Percentiles rank a stretch among this genome's conserved stretches.
Conservation (phyloP, 78 protist species). For the slime mould (Dictyostelium discoideum) region DNA sequence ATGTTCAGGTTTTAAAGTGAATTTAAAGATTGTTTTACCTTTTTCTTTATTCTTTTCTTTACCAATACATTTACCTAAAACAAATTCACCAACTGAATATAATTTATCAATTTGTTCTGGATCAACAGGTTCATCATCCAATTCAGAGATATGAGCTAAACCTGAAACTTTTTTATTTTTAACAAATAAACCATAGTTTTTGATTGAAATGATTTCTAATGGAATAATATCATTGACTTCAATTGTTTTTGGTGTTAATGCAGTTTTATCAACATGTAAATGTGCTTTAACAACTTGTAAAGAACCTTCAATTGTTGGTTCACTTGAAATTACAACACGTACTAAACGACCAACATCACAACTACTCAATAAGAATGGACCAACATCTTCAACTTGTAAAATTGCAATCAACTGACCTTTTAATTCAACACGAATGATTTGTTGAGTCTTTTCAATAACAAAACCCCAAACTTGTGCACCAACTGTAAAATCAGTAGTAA, state of each 20-base stretch:
- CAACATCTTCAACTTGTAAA: neutral
- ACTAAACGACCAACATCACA: neutral
- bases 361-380: neutral
- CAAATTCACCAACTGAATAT: conserved; percentile 4
- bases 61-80: conserved; percentile 14
- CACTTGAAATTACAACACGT: neutral
- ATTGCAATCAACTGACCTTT: neutral
- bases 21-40: neutral
- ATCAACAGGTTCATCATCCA: neutral
- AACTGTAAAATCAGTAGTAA: neutral
- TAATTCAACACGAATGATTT: conserved; percentile 1
- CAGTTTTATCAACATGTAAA: neutral
- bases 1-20: neutral
- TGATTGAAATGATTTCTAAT: neutral
- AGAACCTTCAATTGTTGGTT: neutral
- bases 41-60: neutral
- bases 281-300: neutral
- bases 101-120: neutral
- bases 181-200: conserved; percentile 15
- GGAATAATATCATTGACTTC: neutral
- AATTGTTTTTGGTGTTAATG: neutral
- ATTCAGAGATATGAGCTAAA: neutral
- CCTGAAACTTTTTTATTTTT: neutral
- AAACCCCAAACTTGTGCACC: conserved; percentile 5
- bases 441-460: neutral